Evolutionary conservation across 1,284 basidiomycete species (phyloP), one percentile per base, ranked within the genome.

Genomic region (Chalciporus sp.): DNA sequence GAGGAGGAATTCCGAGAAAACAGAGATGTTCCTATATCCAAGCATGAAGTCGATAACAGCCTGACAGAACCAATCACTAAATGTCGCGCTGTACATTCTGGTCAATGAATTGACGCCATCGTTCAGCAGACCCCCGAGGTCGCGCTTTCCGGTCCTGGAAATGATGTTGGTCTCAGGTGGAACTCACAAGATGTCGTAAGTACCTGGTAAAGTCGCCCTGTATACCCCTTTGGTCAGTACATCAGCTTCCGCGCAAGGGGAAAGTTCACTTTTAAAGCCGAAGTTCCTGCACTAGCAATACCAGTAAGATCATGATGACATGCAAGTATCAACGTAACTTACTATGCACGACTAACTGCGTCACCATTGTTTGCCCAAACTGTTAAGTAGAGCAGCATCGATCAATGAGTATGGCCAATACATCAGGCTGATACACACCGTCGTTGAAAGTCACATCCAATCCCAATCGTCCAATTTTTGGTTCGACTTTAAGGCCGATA

Each of bases 291-390:
- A 63, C 89, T 91, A 41, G 49, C 40, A 47, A 28, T 20, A 47
- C 7, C 17, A 1, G 27, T 58, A 53, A 64, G 55, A 46, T 26
- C 35, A 31, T 31, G 23, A n/a, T 40, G 3, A 6, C 23, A 23
- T 5, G 26, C 16, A 28, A 47, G 17, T 14, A 10, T n/a, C 28
- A 47, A 23, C 43, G 29, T 50, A n/a, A 79, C 87, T 68, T 66
- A 92, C 89, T 98, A 97, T 53, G 86, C 85, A 56, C 86, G 80
- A 66, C 89, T 92, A 56, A 95, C 92, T 3, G 90, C 86, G 67
- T 95, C 92, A 2, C 93, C 94, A 59, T 96, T 96, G 67, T 96
- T 95, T 3, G 96, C 96, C 96, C 95, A 98, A 20, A 94, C 88
- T 92, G 68, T 33, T 47, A n/a, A n/a, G n/a, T n/a, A 31, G 48